Base-by-base conservation (phyloP, 441 rosid species). In the Jatropha multifida region DNA sequence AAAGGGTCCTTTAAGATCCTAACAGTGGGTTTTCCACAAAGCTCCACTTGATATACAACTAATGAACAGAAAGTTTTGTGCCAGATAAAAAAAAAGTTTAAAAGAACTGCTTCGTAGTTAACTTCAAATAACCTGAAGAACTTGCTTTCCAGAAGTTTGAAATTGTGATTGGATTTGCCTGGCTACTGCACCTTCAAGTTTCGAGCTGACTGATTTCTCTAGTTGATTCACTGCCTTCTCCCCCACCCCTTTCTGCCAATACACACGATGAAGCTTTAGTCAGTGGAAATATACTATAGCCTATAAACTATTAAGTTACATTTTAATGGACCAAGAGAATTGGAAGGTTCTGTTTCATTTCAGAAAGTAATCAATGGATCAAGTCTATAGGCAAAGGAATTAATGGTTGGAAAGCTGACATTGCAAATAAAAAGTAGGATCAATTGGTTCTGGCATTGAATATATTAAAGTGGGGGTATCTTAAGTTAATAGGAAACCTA, bases 71-170 rank as follows among this genome's bases (percentile, higher is more conserved):
- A 69, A 44, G 46, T 7, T 27, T 70, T 13, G 46, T n/a, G 73
- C 7, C 55, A 48, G 51, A 20, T 62, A 37, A 73, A 65, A 41
- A 54, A 1, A 68, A 27, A 9, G 41, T 48, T n/a, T 44, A 64
- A 76, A 60, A 27, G 26, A 32, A 72, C 17, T 40, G 77, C 72
- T 61, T 65, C 5, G 54, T 46, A 26, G 41, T 49, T 65, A 75
- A 69, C 56, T 70, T 78, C 18, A 51, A 61, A 46, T 27, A 56
- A 89, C 97, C 94, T 92, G 97, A 76, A 92, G 91, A 56, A 87
- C 90, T 83, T 88, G 97, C 85, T 89, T 92, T 69, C 94, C 94
- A 76, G 89, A 87, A 78, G 93, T 89, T 79, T 90, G 97, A 79
- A 92, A 89, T 79, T 90, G 97, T 58, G 85, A 76, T 77, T 92